Percentiles rank a stretch among this genome's conserved stretches.
phyloP scores from a whole-genome alignment of 371 early-diverging fungal species.

The Gilbertella persicaria region DNA sequence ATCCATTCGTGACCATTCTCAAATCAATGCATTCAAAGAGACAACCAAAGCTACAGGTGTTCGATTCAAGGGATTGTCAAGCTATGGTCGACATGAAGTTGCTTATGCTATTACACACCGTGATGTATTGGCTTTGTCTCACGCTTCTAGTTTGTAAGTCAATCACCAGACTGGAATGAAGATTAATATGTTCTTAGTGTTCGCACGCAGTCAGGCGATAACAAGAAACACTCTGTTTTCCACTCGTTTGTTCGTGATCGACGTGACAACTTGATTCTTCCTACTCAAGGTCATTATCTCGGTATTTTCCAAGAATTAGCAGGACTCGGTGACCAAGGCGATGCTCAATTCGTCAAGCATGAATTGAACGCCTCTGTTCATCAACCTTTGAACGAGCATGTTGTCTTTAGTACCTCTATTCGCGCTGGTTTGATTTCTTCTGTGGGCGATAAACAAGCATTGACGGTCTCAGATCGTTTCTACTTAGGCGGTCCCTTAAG shows the following conservation, averaged over 20 bases:
- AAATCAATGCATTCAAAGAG: constrained; percentile 38
- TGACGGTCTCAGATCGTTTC: constrained; percentile 76
- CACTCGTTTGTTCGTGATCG: constrained; percentile 71
- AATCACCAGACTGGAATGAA: neutral
- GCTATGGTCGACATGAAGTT: constrained; percentile 66
- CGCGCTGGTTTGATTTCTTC: constrained; percentile 67
- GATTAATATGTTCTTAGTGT: constrained; percentile 52
- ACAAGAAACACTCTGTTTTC: constrained; percentile 74
- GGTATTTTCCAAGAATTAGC: constrained; percentile 48
- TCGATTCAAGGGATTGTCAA: constrained; percentile 45
- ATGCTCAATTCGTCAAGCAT: constrained; percentile 70
- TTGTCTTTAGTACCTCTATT: constrained; percentile 37
- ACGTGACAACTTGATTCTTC: constrained; percentile 75
- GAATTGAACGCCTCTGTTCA: constrained; percentile 63
- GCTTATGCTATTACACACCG: constrained; percentile 72
- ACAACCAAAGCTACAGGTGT: constrained; percentile 27
- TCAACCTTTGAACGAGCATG: constrained; percentile 16
- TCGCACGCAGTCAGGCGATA: constrained; percentile 81
- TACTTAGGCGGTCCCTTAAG: constrained; percentile 85
- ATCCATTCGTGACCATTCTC: constrained; percentile 42
- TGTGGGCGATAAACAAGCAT: constrained; percentile 26
- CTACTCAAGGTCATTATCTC: constrained; percentile 71
- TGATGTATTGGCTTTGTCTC: constrained; percentile 63
- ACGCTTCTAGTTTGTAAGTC: constrained; percentile 70
- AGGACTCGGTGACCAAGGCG: constrained; percentile 77